These are phyloP conservation scores for Aspergillus carlsbadensis DNA, from an alignment of 495 filamentous ascomycete genomes.

Conservation along the genomic window DNA sequence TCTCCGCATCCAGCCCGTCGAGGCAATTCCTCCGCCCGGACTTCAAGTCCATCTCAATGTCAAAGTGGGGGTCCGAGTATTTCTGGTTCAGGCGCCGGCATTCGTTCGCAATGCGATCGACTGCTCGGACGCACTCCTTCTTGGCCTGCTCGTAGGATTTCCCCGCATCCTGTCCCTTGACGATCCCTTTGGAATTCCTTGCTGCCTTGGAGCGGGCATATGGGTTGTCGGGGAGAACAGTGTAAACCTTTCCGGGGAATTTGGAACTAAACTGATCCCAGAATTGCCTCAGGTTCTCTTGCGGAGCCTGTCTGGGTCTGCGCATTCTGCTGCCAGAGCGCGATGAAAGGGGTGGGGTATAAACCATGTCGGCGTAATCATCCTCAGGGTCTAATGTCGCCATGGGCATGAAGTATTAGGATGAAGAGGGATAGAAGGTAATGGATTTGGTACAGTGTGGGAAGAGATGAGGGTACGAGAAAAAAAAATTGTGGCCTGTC, in stretches of 20 bases:
- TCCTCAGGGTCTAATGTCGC: constrained; percentile 34
- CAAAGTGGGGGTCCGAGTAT: constrained; percentile 86
- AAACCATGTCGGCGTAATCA: constrained; percentile 26
- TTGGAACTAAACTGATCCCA: constrained; percentile 76
- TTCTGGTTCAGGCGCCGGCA: constrained; percentile 85
- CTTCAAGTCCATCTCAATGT: constrained; percentile 80
- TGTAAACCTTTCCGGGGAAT: constrained; percentile 59
- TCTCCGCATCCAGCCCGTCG: constrained; percentile 53
- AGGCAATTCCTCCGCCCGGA: constrained; percentile 57
- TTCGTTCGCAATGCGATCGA: constrained; percentile 78
- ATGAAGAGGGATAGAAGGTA: background rate
- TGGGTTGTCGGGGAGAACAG: constrained; percentile 70
- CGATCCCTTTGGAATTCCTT: constrained; percentile 48
- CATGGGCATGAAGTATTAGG: background rate
- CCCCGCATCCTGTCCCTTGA: constrained; percentile 55
- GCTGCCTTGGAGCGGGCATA: constrained; percentile 63
- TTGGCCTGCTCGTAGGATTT: constrained; percentile 73
- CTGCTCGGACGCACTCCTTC: constrained; percentile 66
- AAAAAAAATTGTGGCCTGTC: background rate
- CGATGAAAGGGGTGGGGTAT: constrained; percentile 33
- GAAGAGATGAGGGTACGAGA: background rate
- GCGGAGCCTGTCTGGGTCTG: constrained; percentile 61
- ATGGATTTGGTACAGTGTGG: background rate
- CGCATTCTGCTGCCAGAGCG: constrained; percentile 39
- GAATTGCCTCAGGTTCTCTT: constrained; percentile 71